Evolutionary conservation across 805 yeast species (phyloP), one percentile per base, ranked within the genome.

Genomic region (Lipomyces lipofer): DNA sequence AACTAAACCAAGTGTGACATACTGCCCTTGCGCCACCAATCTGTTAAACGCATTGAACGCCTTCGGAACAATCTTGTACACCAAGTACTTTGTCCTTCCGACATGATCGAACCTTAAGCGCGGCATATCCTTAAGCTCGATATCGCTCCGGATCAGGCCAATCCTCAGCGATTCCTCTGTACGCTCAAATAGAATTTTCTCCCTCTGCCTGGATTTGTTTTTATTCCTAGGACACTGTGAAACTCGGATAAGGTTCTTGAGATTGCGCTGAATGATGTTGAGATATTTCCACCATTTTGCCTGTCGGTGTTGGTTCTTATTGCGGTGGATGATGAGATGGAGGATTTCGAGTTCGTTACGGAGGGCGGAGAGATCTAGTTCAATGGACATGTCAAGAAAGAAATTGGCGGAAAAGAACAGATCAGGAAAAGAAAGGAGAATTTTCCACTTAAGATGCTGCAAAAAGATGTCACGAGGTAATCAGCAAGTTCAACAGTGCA

Each of bases 211-310:
- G n/a, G 10, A 13, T 15, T 4, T 8, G 22, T 36, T 17, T 19
- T 36, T 25, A 36, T n/a, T 36, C 40, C 22, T 15, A 13, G 40
- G n/a, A n/a, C 12, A 4, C 17, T 46, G 44, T 2, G 36, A 29
- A 10, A 33, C 17, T 21, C 6, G 25, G 15, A 58, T 25, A 7
- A 58, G 21, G 17, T 47, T 36, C 29, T 43, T 33, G 13, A 49
- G n/a, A 19, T 44, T 39, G 9, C 95, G 76, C 62, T 85, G 86
- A 25, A 88, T 64, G 8, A 83, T 76, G 56, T 82, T 77, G 38
- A 90, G 71, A 55, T 80, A 76, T 56, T 73, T 78, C 92, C 96
- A 90, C 96, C 97, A 90, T 7, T 66, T 64, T 28, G 88, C 78
- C 6, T 76, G 78, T 2, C 83, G 73, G 65, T 88, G 96, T 67